Conservation (phyloP, 768 basidiomycete genomes). For the Lactarius sp. region DNA sequence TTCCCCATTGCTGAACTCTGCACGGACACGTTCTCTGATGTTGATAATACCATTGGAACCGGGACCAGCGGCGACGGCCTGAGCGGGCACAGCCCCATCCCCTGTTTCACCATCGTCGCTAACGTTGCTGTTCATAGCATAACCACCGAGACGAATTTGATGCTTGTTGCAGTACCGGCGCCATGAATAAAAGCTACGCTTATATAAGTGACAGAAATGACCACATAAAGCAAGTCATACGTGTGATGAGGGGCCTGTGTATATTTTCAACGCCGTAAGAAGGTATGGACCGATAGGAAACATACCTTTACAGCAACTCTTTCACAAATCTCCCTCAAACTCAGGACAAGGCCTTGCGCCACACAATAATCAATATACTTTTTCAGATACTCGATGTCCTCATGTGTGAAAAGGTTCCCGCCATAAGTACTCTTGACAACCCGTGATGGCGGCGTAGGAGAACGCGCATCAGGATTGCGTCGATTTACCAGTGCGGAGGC, state of each 20-base stretch:
- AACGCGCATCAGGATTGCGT: conserved; percentile 62
- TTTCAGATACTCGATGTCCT: conserved; percentile 78
- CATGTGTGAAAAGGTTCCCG: conserved; percentile 80
- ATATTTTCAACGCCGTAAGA: background rate
- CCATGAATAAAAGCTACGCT: conserved; percentile 79
- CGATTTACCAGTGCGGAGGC: conserved; percentile 63
- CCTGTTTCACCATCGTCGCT: conserved; percentile 48
- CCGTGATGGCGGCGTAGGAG: conserved; percentile 77
- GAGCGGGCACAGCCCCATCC: conserved; percentile 29
- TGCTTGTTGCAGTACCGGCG: conserved; percentile 90
- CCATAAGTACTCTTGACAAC: conserved; percentile 88
- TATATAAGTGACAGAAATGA: conserved; percentile 6
- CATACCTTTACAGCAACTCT: conserved; percentile 75
- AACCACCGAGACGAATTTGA: conserved; percentile 84
- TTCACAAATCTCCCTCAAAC: conserved; percentile 82
- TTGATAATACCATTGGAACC: conserved; percentile 39
- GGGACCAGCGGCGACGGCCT: conserved; percentile 33
- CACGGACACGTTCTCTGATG: conserved; percentile 39
- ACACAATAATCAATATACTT: conserved; percentile 90
- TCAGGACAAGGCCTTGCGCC: conserved; percentile 78
- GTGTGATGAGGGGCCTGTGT: conserved; percentile 82
- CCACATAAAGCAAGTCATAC: conserved; percentile 39
- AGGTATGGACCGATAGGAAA: background rate
- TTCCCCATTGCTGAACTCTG: conserved; percentile 33
- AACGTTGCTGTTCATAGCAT: conserved; percentile 73